Evolutionary conservation across 805 yeast species (phyloP).

Genomic region (Saccharomycopsis fermentans): DNA sequence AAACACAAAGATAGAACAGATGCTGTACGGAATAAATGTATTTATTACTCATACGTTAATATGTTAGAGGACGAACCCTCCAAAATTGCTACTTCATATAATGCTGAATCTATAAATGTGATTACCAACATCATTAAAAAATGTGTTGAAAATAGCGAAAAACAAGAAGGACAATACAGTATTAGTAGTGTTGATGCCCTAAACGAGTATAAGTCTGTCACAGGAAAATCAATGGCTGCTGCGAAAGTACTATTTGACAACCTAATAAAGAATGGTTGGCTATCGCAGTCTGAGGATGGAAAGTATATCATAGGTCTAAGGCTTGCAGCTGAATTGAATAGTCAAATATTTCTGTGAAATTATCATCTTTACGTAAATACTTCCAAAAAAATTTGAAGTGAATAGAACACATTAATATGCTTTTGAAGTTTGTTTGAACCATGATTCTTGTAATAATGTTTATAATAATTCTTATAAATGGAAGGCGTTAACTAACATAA

Average conservation of each 20-base stretch:
- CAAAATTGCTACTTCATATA: slow-evolving; percentile 8
- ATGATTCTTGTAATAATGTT: too few relatives aligned
- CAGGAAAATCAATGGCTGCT: slow-evolving; percentile 8
- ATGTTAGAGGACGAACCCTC: slow-evolving; percentile 8
- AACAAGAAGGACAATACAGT: background rate
- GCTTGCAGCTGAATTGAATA: slow-evolving; percentile 13
- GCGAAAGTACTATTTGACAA: slow-evolving; percentile 12
- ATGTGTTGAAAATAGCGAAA: slow-evolving; percentile 2
- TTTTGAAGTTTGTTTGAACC: too few relatives aligned
- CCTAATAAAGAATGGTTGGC: slow-evolving; percentile 14
- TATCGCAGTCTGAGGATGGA: slow-evolving; percentile 1
- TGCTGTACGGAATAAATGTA: background rate
- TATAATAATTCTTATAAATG: too few relatives aligned
- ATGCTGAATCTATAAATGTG: slow-evolving; percentile 14
- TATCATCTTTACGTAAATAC: background rate
- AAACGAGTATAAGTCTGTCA: slow-evolving; percentile 6
- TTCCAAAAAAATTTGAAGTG: background rate
- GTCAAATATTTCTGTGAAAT: background rate
- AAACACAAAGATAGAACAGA: slow-evolving; percentile 8
- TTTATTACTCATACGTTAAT: slow-evolving; percentile 14
- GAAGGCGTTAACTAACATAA: too few relatives aligned
- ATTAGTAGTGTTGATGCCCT: slow-evolving; percentile 11
- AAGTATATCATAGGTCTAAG: slow-evolving; percentile 9
- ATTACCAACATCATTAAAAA: slow-evolving; percentile 6
- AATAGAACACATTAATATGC: too few relatives aligned